phyloP scores from a whole-genome alignment of 176 grass and related monocot genomes.

The Hsuehochloa calcarea region DNA sequence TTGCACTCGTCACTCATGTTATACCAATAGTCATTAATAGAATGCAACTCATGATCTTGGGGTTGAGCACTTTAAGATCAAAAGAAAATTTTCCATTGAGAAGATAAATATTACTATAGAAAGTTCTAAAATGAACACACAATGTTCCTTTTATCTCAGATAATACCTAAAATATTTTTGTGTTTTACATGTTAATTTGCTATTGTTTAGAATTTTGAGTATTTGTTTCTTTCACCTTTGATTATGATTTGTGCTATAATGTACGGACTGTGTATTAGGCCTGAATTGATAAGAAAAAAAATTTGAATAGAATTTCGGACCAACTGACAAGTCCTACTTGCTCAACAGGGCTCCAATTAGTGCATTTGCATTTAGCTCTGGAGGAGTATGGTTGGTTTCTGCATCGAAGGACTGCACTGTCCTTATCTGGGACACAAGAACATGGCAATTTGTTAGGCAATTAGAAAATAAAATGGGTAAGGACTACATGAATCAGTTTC shows the following conservation, averaged over 20 bases:
- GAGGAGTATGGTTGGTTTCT: constrained; percentile 29
- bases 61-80: not conserved
- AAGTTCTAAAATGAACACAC: not conserved
- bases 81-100: not conserved
- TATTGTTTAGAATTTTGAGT: not conserved
- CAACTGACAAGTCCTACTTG: not conserved
- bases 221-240: no score
- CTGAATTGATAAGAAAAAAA: not conserved
- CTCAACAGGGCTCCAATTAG: constrained; percentile 29
- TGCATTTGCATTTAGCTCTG: constrained; percentile 23
- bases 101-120: not conserved
- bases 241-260: not conserved
- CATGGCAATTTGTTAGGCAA: constrained; percentile 19
- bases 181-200: not conserved
- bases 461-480: constrained; percentile 20
- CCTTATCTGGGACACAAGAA: constrained; percentile 33
- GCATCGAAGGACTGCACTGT: constrained; percentile 27
- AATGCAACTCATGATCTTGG: not conserved
- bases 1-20: not conserved
- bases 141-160: not conserved
- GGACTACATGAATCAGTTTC: not conserved
- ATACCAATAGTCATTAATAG: not conserved
- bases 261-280: not conserved
- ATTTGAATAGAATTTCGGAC: not conserved
- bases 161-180: not conserved